Evolutionary conservation across 768 basidiomycete genomes (phyloP).

Genomic region (Coprinopsis sp.): DNA sequence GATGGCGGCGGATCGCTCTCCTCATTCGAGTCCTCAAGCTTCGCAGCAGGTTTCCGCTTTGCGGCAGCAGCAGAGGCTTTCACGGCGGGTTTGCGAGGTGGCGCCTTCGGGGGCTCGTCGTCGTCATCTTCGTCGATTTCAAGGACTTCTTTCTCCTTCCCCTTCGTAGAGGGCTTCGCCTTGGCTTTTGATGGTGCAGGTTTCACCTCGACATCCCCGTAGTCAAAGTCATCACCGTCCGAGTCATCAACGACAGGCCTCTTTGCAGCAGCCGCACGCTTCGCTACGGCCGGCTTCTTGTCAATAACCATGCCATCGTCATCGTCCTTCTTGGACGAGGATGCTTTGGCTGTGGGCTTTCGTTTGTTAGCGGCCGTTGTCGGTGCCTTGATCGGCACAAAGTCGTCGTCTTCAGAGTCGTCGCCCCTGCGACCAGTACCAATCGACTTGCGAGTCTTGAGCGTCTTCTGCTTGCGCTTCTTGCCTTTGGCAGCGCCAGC

Average conservation of each 20-base stretch:
- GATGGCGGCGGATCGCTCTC: conserved; percentile 6
- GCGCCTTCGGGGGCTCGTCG: conserved; percentile 5
- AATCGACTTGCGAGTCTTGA: conserved; percentile 47
- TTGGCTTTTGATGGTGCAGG: conserved; percentile 1
- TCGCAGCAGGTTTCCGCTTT: conserved; percentile 6
- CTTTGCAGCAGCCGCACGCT: conserved; percentile 13
- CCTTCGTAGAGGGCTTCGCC: no score
- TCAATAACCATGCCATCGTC: conserved; percentile 13
- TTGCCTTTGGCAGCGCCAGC: conserved; percentile 40
- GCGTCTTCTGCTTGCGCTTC: conserved; percentile 42
- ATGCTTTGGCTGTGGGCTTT: conserved; percentile 28
- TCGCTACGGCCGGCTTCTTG: conserved; percentile 14
- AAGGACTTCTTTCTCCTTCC: conserved; percentile 11
- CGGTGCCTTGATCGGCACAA: conserved; percentile 46
- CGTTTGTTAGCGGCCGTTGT: conserved; percentile 32
- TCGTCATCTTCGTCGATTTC: conserved; percentile 16
- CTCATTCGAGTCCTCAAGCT: conserved; percentile 11
- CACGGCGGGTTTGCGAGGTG: conserved; percentile 6
- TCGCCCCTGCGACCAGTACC: conserved; percentile 22
- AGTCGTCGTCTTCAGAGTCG: conserved; percentile 41
- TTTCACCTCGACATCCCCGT: conserved; percentile 9
- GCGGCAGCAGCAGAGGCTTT: conserved; percentile 7
- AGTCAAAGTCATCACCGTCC: conserved; percentile 11
- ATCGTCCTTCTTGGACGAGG: conserved; percentile 13
- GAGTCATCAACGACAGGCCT: conserved; percentile 16